These are phyloP conservation scores for Naganishia vaughanmartiniae DNA, from an alignment of 768 basidiomycete species.

Conservation along the genomic window DNA sequence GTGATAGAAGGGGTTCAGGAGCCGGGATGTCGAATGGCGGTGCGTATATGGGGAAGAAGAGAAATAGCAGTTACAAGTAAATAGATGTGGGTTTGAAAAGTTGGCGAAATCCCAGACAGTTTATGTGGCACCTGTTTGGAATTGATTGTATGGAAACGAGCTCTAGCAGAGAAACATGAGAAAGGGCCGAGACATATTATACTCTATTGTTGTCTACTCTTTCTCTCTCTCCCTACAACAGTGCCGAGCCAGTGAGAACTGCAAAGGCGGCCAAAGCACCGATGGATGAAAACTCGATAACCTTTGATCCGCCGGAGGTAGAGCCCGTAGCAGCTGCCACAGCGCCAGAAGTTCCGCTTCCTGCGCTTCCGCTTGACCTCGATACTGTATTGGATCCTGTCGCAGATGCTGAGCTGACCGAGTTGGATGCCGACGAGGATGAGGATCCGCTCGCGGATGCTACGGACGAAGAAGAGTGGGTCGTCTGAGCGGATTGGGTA, in stretches of 20 bases:
- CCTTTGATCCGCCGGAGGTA: neutral
- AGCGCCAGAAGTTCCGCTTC: neutral
- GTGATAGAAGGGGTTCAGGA: neutral
- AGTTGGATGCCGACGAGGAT: neutral
- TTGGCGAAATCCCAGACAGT: neutral
- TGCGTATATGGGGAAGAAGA: slow-evolving; percentile 1
- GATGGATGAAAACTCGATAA: slow-evolving; percentile 7
- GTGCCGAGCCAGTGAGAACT: neutral
- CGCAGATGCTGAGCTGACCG: neutral
- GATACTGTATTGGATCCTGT: neutral
- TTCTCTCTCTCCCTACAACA: neutral
- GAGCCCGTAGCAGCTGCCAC: slow-evolving; percentile 6
- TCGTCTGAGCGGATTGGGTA: neutral
- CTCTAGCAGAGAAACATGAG: neutral
- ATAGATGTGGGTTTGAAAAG: neutral
- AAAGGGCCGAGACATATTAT: neutral
- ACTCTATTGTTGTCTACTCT: neutral
- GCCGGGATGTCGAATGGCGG: neutral
- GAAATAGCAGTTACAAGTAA: slow-evolving; percentile 21
- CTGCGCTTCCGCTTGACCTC: neutral
- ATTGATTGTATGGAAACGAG: neutral
- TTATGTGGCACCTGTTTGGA: neutral
- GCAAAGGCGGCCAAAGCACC: neutral
- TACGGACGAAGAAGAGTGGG: slow-evolving; percentile 11
- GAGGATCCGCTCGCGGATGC: neutral